phyloP scores from a whole-genome alignment of 2,329 filamentous ascomycete genomes.

The Neophaeococcomyces mojaviensis region DNA sequence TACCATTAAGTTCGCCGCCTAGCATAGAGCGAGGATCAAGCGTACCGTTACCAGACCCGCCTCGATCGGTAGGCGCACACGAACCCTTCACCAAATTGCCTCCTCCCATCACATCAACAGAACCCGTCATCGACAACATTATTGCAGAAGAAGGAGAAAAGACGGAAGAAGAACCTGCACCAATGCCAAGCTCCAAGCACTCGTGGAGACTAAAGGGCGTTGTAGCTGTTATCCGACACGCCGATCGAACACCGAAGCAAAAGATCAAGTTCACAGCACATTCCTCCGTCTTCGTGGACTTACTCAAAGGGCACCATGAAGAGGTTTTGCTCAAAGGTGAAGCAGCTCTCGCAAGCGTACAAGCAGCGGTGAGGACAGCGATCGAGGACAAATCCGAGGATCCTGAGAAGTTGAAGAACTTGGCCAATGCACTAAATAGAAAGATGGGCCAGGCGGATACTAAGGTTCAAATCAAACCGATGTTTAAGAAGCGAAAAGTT shows the following conservation, averaged over 20 bases:
- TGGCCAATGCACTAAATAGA: slow-evolving; percentile 81
- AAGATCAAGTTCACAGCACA: slow-evolving; percentile 99
- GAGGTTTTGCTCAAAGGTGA: slow-evolving; percentile 92
- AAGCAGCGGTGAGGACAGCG: slow-evolving; percentile 77
- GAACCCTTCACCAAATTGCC: slow-evolving; percentile 3
- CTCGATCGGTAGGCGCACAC: background rate
- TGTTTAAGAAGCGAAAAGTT: slow-evolving; percentile 85
- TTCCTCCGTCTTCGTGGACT: slow-evolving; percentile 87
- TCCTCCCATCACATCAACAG: slow-evolving; percentile 9
- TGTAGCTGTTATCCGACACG: slow-evolving; percentile 91
- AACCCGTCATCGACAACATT: slow-evolving; percentile 8
- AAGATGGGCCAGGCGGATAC: slow-evolving; percentile 93
- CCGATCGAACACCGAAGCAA: slow-evolving; percentile 94
- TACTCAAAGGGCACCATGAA: slow-evolving; percentile 91
- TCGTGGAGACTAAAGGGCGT: slow-evolving; percentile 98
- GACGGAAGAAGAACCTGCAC: slow-evolving; percentile 31
- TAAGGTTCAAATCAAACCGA: slow-evolving; percentile 98
- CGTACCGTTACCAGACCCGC: background rate
- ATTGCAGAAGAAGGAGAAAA: slow-evolving; percentile 21
- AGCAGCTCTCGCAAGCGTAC: slow-evolving; percentile 78
- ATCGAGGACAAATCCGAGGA: slow-evolving; percentile 76
- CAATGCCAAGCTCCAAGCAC: slow-evolving; percentile 69
- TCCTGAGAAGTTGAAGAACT: slow-evolving; percentile 69
- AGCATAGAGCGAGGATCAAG: slow-evolving; percentile 23
- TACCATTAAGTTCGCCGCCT: slow-evolving; percentile 29